A percentile compares a stretch with the other conserved stretches of the same genome.
phyloP scores from a whole-genome alignment of 257 asterid species.

The Salvia rosmarinus region DNA sequence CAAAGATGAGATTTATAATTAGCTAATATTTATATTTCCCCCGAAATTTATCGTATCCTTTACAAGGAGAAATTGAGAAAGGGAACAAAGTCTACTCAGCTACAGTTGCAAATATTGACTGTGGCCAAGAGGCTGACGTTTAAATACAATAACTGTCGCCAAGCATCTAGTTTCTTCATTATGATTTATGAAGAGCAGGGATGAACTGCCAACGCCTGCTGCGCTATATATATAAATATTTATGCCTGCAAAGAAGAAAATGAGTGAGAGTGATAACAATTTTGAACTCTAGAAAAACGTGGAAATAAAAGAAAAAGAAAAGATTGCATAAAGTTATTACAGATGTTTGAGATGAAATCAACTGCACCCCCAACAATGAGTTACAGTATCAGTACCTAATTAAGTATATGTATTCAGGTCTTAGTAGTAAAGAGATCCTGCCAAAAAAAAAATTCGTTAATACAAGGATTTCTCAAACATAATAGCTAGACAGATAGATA shows the following conservation, averaged over 20 bases:
- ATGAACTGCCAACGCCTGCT: constrained; percentile 11
- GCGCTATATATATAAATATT: constrained; percentile 8
- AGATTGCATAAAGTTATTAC: no score
- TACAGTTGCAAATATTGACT: constrained; percentile 24
- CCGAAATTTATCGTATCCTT: constrained; percentile 23
- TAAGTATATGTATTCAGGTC: constrained; percentile 38
- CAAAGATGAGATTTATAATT: background rate
- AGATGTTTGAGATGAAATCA: background rate
- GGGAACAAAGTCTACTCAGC: constrained; percentile 14
- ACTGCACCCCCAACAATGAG: background rate
- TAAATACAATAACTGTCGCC: constrained; percentile 9
- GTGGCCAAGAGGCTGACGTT: constrained; percentile 9
- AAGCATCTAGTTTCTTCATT: constrained; percentile 28
- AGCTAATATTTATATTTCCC: constrained; percentile 11
- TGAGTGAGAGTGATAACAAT: background rate
- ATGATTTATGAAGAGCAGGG: constrained; percentile 11
- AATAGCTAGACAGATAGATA: background rate
- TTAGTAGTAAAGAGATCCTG: constrained; percentile 84
- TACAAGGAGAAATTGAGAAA: constrained; percentile 25
- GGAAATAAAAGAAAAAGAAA: no score
- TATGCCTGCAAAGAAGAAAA: constrained; percentile 35
- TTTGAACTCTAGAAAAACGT: background rate
- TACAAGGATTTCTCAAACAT: background rate
- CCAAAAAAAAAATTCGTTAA: constrained; percentile 10
- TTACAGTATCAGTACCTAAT: constrained; percentile 39